phyloP scores from a whole-genome alignment of 225 moss, liverwort and hornwort species.

The Rhytidiadelphus loreus region DNA sequence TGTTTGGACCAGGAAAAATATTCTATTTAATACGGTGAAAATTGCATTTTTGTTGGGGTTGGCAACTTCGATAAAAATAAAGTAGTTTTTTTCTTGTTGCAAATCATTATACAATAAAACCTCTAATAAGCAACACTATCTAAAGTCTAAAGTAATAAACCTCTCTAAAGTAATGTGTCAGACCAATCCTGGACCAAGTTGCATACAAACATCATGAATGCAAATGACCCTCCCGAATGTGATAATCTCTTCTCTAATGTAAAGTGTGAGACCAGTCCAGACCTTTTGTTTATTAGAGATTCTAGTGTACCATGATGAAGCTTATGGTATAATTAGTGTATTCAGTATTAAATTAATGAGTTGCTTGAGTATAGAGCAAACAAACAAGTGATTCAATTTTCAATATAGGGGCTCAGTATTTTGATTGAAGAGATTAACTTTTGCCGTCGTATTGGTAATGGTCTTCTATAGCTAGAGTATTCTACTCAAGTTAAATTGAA shows the following conservation, averaged over 20 bases:
- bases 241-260: too few relatives aligned
- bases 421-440: neutral
- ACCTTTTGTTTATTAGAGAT: too few relatives aligned
- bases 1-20: neutral
- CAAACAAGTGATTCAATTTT: neutral
- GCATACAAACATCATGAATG: too few relatives aligned
- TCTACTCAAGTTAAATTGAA: neutral
- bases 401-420: neutral
- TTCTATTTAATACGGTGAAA: neutral
- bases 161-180: too few relatives aligned
- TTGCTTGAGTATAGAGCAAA: neutral
- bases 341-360: neutral
- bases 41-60: neutral
- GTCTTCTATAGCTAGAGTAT: neutral
- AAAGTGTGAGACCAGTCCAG: too few relatives aligned
- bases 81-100: neutral
- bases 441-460: fast-evolving
- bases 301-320: too few relatives aligned
- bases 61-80: neutral
- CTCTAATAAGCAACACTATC: too few relatives aligned
- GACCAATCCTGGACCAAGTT: too few relatives aligned
- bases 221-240: too few relatives aligned
- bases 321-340: too few relatives aligned
- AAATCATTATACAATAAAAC: too few relatives aligned
- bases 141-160: too few relatives aligned